These are phyloP conservation scores for Hymenoscyphus fraxineus DNA, from an alignment of 2,329 filamentous ascomycete genomes.

Conservation along the genomic window DNA sequence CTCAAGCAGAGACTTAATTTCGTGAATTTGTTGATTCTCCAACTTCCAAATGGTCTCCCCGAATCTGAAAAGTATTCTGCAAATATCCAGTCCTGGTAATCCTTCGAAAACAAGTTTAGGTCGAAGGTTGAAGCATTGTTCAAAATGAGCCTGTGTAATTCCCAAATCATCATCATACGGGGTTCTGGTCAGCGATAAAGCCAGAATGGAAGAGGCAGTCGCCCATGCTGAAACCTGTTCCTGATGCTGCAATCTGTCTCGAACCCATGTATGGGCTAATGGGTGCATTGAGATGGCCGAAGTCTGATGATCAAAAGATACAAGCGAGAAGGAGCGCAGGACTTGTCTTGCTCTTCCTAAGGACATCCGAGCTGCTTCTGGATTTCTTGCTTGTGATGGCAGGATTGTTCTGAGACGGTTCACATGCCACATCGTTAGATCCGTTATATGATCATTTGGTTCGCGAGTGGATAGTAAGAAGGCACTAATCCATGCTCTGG, in stretches of 20 bases:
- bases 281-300: conserved; percentile 19
- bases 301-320: conserved; percentile 10
- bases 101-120: background rate
- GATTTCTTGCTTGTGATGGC: background rate
- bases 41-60: background rate
- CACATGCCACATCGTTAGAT: background rate
- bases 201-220: background rate
- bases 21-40: background rate
- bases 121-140: background rate
- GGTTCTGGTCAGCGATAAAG: background rate
- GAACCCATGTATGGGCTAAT: conserved; percentile 19
- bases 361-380: background rate
- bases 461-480: background rate
- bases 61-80: background rate
- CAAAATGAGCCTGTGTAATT: background rate
- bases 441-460: background rate
- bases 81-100: background rate
- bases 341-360: conserved; percentile 7
- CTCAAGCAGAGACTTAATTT: background rate
- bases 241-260: conserved; percentile 7
- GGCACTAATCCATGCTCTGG: conserved; percentile 1
- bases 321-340: conserved; percentile 16
- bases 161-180: background rate
- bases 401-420: background rate
- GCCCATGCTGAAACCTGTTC: background rate